Percentiles rank a stretch among this genome's conserved stretches.
Evolutionary conservation across 2,329 filamentous ascomycete species (phyloP).

Genomic region (Didymella sp.): DNA sequence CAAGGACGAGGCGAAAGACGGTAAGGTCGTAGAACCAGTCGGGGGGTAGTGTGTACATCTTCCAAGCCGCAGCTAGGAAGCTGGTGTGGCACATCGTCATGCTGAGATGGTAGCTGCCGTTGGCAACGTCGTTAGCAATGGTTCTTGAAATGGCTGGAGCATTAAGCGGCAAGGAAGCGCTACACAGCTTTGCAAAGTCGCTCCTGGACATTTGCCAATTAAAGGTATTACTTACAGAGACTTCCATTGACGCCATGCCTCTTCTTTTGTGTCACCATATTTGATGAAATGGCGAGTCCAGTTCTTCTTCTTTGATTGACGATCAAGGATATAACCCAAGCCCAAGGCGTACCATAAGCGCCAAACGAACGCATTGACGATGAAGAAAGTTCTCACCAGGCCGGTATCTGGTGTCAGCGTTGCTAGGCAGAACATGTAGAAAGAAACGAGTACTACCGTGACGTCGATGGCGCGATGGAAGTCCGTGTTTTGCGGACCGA

Average conservation of each 20-base stretch:
- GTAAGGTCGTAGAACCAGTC: conserved; percentile 90
- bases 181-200: neutral
- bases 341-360: conserved; percentile 91
- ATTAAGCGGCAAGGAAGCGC: neutral
- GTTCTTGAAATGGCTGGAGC: neutral
- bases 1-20: conserved; percentile 85
- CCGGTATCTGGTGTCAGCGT: conserved; percentile 78
- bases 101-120: conserved; percentile 75
- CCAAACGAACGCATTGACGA: conserved; percentile 81
- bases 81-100: conserved; percentile 89
- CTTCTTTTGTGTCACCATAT: conserved; percentile 85
- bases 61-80: conserved; percentile 91
- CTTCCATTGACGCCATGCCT: conserved; percentile 99
- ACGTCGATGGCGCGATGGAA: conserved; percentile 86
- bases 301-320: conserved; percentile 87
- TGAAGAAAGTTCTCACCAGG: conserved; percentile 78
- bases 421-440: conserved; percentile 77
- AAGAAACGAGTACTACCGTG: conserved; percentile 75
- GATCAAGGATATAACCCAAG: conserved; percentile 81
- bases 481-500: conserved; percentile 85
- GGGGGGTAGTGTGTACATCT: conserved; percentile 87
- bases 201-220: too few species aligned
- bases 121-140: neutral
- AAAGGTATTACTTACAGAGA: conserved; percentile 60
- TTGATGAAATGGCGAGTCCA: conserved; percentile 99